These are phyloP conservation scores for Eucommia ulmoides DNA, from an alignment of 257 asterid species.

Conservation along the genomic window DNA sequence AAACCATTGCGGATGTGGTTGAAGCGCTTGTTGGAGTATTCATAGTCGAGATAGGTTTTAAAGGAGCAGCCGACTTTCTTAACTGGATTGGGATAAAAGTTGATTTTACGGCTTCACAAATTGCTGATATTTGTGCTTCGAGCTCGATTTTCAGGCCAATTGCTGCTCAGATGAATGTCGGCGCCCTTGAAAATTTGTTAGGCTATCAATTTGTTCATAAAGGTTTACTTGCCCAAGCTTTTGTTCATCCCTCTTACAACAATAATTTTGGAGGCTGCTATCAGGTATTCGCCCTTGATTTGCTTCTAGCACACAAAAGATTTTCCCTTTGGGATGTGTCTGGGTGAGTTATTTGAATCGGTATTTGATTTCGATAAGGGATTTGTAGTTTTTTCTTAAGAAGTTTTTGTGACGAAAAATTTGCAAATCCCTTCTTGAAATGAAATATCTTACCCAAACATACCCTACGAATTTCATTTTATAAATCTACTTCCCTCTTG, in stretches of 20 bases:
- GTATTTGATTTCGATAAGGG: too few relatives aligned
- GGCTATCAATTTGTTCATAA: conserved; percentile 50
- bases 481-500: too few relatives aligned
- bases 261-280: conserved; percentile 77
- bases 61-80: conserved; percentile 79
- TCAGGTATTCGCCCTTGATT: conserved; percentile 59
- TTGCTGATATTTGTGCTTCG: conserved; percentile 36
- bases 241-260: conserved; percentile 86
- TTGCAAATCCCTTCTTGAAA: too few relatives aligned
- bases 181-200: conserved; percentile 42
- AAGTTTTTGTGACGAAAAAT: too few relatives aligned
- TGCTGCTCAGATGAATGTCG: conserved; percentile 38
- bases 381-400: too few relatives aligned
- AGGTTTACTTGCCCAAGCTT: conserved; percentile 93
- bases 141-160: conserved; percentile 55
- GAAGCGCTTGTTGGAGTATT: conserved; percentile 96
- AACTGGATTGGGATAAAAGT: conserved; percentile 75
- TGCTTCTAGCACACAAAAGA: too few relatives aligned
- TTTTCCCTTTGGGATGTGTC: conserved; percentile 9
- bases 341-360: too few relatives aligned
- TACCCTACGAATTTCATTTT: too few relatives aligned
- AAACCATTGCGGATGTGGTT: conserved; percentile 82
- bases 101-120: conserved; percentile 34
- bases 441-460: too few relatives aligned
- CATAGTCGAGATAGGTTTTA: conserved; percentile 79